A percentile compares a stretch with the other conserved stretches of the same genome.
Conservation (phyloP, 176 grass and related monocot species). For the barley (Hordeum vulgare) region DNA sequence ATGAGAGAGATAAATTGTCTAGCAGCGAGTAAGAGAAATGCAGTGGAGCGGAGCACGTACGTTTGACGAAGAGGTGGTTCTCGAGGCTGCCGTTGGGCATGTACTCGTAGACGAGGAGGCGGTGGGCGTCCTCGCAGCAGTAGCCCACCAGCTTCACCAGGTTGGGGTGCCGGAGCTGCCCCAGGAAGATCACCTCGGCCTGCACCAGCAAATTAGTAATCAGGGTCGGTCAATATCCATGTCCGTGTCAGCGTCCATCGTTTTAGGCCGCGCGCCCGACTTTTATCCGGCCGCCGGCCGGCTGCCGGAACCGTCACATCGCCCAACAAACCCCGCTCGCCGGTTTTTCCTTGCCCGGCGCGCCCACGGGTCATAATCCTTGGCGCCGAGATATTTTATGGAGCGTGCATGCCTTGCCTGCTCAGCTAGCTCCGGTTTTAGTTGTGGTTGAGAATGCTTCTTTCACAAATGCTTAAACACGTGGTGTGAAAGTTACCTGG, state of each 20-base stretch:
- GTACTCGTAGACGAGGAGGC: constrained; percentile 78
- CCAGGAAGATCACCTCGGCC: constrained; percentile 81
- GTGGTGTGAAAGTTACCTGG: too few species aligned
- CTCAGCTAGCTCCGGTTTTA: neutral
- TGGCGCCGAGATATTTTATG: neutral
- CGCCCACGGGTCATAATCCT: constrained; percentile 27
- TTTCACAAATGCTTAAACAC: neutral
- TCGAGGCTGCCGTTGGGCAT: constrained; percentile 63
- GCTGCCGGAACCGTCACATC: constrained; percentile 35
- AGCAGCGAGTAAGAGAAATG: neutral
- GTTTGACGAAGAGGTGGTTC: constrained; percentile 55
- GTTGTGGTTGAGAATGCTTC: neutral
- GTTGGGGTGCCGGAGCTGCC: constrained; percentile 74
- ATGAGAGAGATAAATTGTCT: neutral
- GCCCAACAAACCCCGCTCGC: constrained; percentile 22
- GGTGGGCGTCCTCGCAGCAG: constrained; percentile 69
- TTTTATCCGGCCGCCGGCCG: constrained; percentile 20
- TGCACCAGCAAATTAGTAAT: constrained; percentile 13
- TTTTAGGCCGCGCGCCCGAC: neutral
- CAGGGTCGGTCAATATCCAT: neutral
- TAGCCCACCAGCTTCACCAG: constrained; percentile 88
- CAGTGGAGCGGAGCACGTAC: constrained; percentile 4
- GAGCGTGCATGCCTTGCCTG: neutral
- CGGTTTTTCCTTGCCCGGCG: neutral
- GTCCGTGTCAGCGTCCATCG: neutral